Evolutionary conservation across 1,284 basidiomycete species (phyloP), one percentile per base, ranked within the genome.

Genomic region (Microbotryomycetes sp.): DNA sequence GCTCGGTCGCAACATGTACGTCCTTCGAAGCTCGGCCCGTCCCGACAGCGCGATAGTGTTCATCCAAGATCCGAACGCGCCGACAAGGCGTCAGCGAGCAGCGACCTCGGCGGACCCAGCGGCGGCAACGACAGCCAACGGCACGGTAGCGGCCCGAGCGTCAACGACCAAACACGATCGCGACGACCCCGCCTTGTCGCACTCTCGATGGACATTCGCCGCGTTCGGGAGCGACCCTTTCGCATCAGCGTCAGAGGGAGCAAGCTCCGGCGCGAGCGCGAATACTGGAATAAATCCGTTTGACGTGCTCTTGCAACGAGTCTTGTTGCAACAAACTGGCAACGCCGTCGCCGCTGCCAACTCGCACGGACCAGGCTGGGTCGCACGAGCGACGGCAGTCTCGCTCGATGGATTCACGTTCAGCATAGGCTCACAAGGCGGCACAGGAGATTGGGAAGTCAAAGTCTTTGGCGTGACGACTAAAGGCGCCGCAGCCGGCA

Each of bases 291-390:
- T 21, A 21, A 50, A 21, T 4, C 29, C 59, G n/a, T 65, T 67
- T 54, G 67, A 69, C 54, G 59, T 65, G 15, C 66, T 69, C 59
- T 61, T 69, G 41, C 65, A 67, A n/a, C 62, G 65, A 16, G 59
- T 64, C 3, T 61, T 54, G 52, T 30, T 54, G n/a, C 18, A 16
- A 47, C 30, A 52, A 48, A 24, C 57, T 2, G 45, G 51, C 16
- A 18, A 41, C 18, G 35, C 18, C 35, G 18, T 18, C 35, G 35
- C 15, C 53, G 26, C 4, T 18, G 15, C 16, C 11, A 16, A 13
- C 24, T 11, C 51, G 49, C n/a, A 7, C 6, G 5, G 46, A 28
- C 35, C 3, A 27, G 41, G 21, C 45, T 69, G 67, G 67, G 61
- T 61, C n/a, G 52, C 65, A 5, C 45, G 67, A 27, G 56, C 57